phyloP scores from a whole-genome alignment of 2,329 filamentous ascomycete genomes.

The Pyricularia pennisetigena region DNA sequence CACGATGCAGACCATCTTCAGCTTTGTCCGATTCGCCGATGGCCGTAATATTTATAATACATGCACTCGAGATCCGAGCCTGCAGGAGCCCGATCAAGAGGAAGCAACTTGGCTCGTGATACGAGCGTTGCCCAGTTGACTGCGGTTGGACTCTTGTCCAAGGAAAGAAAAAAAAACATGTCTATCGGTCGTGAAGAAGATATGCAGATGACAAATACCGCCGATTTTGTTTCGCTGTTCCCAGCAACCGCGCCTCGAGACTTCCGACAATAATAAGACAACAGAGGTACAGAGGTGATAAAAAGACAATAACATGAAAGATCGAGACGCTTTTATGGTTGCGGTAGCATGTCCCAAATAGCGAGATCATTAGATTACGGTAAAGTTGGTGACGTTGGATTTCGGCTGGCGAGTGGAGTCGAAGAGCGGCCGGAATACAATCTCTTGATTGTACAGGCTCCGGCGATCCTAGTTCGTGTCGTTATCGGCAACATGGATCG shows the following conservation, averaged over 20 bases:
- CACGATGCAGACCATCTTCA: background rate
- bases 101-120: background rate
- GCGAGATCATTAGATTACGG: slow-evolving; percentile 4
- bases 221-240: slow-evolving; percentile 1
- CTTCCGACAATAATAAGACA: slow-evolving; percentile 5
- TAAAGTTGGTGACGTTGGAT: background rate
- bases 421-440: background rate
- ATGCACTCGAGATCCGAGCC: background rate
- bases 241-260: background rate
- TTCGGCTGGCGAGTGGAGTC: background rate
- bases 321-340: background rate
- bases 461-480: background rate
- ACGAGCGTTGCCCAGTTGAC: background rate
- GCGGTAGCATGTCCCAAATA: background rate
- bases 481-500: background rate
- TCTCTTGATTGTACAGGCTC: background rate
- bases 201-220: slow-evolving; percentile 4
- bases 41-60: background rate
- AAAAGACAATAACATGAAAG: background rate
- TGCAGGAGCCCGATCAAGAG: background rate
- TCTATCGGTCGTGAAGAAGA: slow-evolving; percentile 6
- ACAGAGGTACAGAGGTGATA: background rate
- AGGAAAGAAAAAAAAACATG: background rate
- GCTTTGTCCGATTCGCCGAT: background rate
- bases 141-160: background rate